Conservation (phyloP, 202 grass and related monocot genomes). For the Eragrostis tef region DNA sequence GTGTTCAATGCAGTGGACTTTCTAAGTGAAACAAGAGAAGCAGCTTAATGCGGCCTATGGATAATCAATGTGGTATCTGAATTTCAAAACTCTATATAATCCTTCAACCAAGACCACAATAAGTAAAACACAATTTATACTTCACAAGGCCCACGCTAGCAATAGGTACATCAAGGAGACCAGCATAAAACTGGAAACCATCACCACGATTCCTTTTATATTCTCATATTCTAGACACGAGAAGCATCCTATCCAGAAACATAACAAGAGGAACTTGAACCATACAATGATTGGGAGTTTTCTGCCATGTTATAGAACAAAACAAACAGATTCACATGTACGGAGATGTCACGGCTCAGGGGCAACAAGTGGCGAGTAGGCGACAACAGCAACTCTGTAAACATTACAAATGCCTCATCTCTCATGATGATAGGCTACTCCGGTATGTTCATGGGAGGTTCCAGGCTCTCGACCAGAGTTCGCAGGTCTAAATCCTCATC, state of each 20-base stretch:
- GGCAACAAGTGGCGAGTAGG: background rate
- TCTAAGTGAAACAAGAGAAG: background rate
- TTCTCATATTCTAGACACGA: conserved; percentile 21
- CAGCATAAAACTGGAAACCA: background rate
- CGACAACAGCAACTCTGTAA: background rate
- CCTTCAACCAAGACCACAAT: background rate
- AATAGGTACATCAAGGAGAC: background rate
- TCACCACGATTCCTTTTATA: conserved; percentile 5
- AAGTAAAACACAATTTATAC: background rate
- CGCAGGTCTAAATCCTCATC: conserved; percentile 76
- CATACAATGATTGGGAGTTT: background rate
- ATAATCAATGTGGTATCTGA: background rate
- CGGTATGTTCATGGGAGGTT: conserved; percentile 76
- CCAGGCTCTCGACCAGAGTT: conserved; percentile 73
- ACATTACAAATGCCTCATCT: background rate
- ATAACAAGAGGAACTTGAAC: conserved; percentile 16
- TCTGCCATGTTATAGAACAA: conserved; percentile 9
- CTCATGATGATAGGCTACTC: conserved; percentile 36
- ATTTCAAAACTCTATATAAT: background rate
- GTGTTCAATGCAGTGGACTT: background rate
- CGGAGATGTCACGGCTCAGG: background rate
- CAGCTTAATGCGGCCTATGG: background rate
- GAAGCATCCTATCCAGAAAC: background rate
- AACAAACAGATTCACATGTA: conserved; percentile 32
- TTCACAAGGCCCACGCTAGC: background rate